A percentile compares a stretch with the other conserved stretches of the same genome.
phyloP scores from a whole-genome alignment of 495 filamentous ascomycete species.

The Articulospora tetracladia region DNA sequence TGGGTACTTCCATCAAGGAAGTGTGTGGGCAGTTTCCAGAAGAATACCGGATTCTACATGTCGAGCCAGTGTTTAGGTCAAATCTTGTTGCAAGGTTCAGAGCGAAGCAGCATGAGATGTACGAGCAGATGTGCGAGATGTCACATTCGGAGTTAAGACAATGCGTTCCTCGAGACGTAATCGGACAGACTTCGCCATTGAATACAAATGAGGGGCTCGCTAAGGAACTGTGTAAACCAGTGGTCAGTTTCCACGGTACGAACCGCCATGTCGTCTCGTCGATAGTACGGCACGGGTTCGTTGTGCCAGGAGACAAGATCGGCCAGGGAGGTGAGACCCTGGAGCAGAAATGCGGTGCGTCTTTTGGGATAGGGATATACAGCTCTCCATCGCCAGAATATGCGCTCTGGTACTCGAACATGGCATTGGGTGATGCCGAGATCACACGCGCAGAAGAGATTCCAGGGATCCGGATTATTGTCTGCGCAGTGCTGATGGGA shows the following conservation, averaged over 20 bases:
- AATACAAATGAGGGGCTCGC: conserved; percentile 27
- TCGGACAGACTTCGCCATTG: not conserved
- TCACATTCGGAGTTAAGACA: conserved; percentile 10
- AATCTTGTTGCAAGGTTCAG: conserved; percentile 31
- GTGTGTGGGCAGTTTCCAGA: conserved; percentile 29
- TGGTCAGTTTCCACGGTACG: conserved; percentile 39
- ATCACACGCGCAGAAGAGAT: conserved; percentile 16
- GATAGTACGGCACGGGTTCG: conserved; percentile 39
- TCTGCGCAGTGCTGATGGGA: conserved; percentile 39
- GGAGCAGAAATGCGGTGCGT: conserved; percentile 29
- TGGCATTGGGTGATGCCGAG: not conserved
- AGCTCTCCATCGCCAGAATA: conserved; percentile 30
- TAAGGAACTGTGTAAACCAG: conserved; percentile 28
- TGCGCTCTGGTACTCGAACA: conserved; percentile 29
- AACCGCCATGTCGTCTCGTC: conserved; percentile 30
- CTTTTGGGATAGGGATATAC: conserved; percentile 37
- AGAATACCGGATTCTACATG: conserved; percentile 35
- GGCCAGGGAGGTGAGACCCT: conserved; percentile 21
- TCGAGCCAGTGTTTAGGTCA: conserved; percentile 34
- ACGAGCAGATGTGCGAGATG: conserved; percentile 22
- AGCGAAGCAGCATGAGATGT: conserved; percentile 24
- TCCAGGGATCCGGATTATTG: conserved; percentile 33
- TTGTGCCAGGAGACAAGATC: conserved; percentile 30
- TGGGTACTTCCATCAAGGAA: conserved; percentile 32
- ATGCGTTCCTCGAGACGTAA: conserved; percentile 16